phyloP scores from a whole-genome alignment of 2,329 filamentous ascomycete genomes.

The Apiospora koreana region DNA sequence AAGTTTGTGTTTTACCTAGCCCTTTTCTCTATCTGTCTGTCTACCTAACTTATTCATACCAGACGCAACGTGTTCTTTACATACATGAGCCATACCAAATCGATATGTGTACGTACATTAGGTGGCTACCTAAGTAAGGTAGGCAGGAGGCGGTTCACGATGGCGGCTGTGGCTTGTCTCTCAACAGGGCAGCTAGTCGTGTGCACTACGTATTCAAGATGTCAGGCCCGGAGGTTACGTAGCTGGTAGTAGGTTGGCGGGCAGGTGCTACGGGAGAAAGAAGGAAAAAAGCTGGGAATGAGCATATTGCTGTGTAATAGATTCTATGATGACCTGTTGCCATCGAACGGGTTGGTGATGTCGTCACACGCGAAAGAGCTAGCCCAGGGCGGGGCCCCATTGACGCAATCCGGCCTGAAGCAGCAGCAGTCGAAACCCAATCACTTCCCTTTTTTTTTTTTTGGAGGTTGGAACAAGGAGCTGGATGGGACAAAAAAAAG shows the following conservation, averaged over 20 bases:
- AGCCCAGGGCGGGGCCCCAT: not conserved
- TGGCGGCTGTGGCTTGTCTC: not conserved
- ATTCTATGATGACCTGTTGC: not conserved
- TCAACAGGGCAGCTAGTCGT: not conserved
- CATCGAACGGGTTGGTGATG: not conserved
- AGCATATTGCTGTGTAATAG: not conserved
- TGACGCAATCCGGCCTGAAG: conserved; percentile 8
- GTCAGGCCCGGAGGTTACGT: not conserved
- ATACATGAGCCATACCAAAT: too few relatives aligned
- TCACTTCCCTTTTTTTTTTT: not conserved
- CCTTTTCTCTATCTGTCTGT: not conserved
- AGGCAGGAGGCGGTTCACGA: not conserved
- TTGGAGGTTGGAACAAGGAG: not conserved
- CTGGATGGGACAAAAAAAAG: not conserved
- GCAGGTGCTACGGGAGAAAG: not conserved
- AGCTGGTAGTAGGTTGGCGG: not conserved
- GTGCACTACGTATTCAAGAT: not conserved
- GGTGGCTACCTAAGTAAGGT: too few relatives aligned
- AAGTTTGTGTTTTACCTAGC: not conserved
- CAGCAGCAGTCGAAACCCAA: conserved; percentile 2
- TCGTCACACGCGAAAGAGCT: not conserved
- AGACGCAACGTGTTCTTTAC: not conserved
- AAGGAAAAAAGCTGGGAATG: not conserved
- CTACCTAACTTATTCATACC: not conserved
- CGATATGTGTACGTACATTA: not conserved